phyloP scores from a whole-genome alignment of 2,329 filamentous ascomycete genomes.

The Xylaria multiplex region DNA sequence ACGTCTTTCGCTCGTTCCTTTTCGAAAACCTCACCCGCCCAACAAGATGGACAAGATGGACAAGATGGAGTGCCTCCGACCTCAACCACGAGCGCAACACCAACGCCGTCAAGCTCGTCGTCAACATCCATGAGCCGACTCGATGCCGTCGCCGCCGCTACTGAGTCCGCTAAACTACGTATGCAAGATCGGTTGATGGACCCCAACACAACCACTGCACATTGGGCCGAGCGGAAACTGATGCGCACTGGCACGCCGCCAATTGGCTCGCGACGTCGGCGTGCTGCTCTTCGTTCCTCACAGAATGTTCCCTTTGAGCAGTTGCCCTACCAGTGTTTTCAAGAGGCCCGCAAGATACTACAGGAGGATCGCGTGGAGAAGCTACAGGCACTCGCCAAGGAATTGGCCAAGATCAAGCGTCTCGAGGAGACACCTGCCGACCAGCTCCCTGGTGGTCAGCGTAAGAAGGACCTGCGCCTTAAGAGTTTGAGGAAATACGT shows the following conservation, averaged over 20 bases:
- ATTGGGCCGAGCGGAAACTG: slow-evolving; percentile 72
- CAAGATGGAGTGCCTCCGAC: slow-evolving; percentile 49
- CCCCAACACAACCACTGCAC: slow-evolving; percentile 73
- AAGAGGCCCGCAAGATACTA: slow-evolving; percentile 89
- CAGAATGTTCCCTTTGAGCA: slow-evolving; percentile 86
- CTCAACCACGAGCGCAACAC: slow-evolving; percentile 36
- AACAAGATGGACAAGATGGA: slow-evolving; percentile 33
- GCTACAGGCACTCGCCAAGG: slow-evolving; percentile 74
- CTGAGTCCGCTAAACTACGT: slow-evolving; percentile 30
- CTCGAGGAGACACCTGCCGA: slow-evolving; percentile 69
- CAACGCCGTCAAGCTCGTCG: slow-evolving; percentile 40
- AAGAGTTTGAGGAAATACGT: slow-evolving; percentile 76
- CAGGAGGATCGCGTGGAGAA: slow-evolving; percentile 84
- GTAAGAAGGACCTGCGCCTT: slow-evolving; percentile 73
- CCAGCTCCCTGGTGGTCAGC: slow-evolving; percentile 69
- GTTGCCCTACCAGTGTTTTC: slow-evolving; percentile 96
- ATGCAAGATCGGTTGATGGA: slow-evolving; percentile 62
- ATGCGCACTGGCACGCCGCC: slow-evolving; percentile 75
- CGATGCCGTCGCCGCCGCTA: slow-evolving; percentile 27
- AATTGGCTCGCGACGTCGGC: slow-evolving; percentile 85
- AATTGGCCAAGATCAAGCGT: slow-evolving; percentile 74
- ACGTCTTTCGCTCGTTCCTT: slow-evolving; percentile 50
- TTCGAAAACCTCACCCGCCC: slow-evolving; percentile 48
- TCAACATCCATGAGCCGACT: slow-evolving; percentile 35
- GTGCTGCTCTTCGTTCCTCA: slow-evolving; percentile 73